Evolutionary conservation across 1,139 yeast genomes (phyloP).

Genomic region (Suhomyces yuchorum): DNA sequence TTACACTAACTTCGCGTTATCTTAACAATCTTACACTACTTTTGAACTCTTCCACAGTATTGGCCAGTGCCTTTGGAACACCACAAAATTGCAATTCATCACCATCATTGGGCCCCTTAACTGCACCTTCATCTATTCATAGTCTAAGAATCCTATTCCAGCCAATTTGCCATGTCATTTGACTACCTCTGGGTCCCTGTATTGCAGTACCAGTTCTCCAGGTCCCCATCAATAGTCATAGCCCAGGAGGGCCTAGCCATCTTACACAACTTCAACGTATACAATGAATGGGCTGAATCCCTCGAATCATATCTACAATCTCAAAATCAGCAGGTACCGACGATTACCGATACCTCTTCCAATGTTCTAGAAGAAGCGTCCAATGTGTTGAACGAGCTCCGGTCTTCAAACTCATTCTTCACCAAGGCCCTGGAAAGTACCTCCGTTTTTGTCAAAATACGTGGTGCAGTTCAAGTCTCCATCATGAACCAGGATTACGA

Average conservation of each 20-base stretch:
- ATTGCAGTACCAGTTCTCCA: constrained; percentile 8
- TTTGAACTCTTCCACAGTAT: too few species aligned
- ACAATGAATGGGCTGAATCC: neutral
- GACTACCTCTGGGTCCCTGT: constrained; percentile 7
- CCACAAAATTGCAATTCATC: neutral
- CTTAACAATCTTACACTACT: neutral
- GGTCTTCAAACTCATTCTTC: constrained; percentile 6
- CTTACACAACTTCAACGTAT: constrained; percentile 1
- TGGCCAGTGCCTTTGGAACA: too few species aligned
- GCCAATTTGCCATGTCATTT: neutral
- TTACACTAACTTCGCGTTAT: too few species aligned
- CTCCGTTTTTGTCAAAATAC: constrained; percentile 12
- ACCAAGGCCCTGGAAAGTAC: constrained; percentile 10
- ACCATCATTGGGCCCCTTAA: neutral
- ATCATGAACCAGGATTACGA: constrained; percentile 26
- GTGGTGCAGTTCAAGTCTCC: constrained; percentile 13
- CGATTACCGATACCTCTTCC: neutral
- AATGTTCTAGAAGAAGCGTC: neutral
- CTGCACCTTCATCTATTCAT: neutral
- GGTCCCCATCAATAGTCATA: neutral
- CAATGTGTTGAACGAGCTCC: constrained; percentile 5
- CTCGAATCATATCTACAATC: neutral
- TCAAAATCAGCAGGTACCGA: neutral
- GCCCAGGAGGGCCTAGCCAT: constrained; percentile 5
- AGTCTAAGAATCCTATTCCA: neutral